These are phyloP conservation scores for Pestalotiopsis sp. DNA, from an alignment of 2,329 filamentous ascomycete genomes.

Conservation along the genomic window DNA sequence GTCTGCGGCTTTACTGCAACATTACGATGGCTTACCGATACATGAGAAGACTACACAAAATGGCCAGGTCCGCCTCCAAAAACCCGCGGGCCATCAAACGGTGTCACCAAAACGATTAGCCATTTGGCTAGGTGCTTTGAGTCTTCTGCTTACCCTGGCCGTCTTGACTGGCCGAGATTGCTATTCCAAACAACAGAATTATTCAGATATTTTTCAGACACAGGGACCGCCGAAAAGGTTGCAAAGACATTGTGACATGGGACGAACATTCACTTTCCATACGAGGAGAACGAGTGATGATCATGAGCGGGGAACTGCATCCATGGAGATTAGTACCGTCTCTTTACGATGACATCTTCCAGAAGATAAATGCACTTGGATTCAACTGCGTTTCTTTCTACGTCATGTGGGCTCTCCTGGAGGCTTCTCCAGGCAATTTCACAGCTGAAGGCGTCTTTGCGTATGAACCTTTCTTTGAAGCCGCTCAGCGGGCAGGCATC, in stretches of 20 bases:
- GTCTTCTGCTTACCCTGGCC: not conserved
- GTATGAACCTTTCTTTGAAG: conserved; percentile 74
- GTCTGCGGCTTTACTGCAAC: not conserved
- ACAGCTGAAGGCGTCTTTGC: conserved; percentile 71
- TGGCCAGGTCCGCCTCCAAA: not conserved
- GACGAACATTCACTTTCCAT: conserved; percentile 74
- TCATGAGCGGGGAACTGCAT: conserved; percentile 76
- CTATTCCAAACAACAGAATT: not conserved
- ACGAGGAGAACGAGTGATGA: conserved; percentile 68
- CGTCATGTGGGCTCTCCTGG: conserved; percentile 74
- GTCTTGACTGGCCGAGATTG: not conserved
- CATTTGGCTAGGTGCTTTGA: not conserved
- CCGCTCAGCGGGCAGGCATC: conserved; percentile 72
- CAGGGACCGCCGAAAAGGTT: not conserved
- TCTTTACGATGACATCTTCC: conserved; percentile 65
- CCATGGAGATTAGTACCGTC: conserved; percentile 57
- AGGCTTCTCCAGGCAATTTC: conserved; percentile 72
- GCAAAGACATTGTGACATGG: conserved; percentile 57
- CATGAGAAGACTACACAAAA: not conserved
- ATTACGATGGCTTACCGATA: not conserved
- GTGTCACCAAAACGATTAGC: not conserved
- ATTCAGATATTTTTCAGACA: not conserved
- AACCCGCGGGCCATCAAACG: too few relatives aligned
- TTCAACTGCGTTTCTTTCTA: conserved; percentile 82
- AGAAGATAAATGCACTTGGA: conserved; percentile 79